Conservation (phyloP, 176 grass and related monocot species). For the Phragmites australis region DNA sequence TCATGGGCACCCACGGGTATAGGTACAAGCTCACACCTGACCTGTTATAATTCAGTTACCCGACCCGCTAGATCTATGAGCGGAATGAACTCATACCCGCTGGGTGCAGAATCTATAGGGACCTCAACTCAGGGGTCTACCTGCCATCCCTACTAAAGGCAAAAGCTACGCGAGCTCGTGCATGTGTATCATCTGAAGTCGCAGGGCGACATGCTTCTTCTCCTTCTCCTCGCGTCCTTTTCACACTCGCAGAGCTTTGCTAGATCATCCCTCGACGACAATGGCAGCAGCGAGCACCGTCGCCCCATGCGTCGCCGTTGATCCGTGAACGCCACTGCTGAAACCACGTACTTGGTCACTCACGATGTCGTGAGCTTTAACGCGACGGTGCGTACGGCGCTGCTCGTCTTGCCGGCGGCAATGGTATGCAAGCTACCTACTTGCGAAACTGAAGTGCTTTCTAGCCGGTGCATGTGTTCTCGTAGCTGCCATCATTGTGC, state of each 20-base stretch:
- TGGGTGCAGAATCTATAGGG: too few species aligned
- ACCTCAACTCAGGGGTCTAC: too few species aligned
- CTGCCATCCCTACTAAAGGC: too few species aligned
- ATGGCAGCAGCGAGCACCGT: neutral
- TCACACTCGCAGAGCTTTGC: neutral
- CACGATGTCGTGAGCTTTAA: constrained; percentile 33
- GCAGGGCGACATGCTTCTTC: too few species aligned
- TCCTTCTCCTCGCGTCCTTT: constrained; percentile 13
- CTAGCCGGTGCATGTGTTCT: constrained; percentile 6
- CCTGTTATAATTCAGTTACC: too few species aligned
- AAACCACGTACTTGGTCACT: neutral
- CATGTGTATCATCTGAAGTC: too few species aligned
- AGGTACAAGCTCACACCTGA: too few species aligned
- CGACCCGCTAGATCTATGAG: too few species aligned
- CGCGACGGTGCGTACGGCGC: constrained; percentile 5
- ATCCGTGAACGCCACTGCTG: neutral
- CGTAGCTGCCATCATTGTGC: constrained; percentile 39
- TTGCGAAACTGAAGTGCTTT: constrained; percentile 23
- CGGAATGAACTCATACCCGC: too few species aligned
- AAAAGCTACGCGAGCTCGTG: too few species aligned
- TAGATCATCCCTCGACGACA: neutral
- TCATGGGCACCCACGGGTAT: too few species aligned
- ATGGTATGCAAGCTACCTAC: neutral
- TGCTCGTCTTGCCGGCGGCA: constrained; percentile 30
- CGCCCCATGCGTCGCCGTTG: neutral